Evolutionary conservation across 495 filamentous ascomycete genomes (phyloP).

Genomic region (Podospora sp.): DNA sequence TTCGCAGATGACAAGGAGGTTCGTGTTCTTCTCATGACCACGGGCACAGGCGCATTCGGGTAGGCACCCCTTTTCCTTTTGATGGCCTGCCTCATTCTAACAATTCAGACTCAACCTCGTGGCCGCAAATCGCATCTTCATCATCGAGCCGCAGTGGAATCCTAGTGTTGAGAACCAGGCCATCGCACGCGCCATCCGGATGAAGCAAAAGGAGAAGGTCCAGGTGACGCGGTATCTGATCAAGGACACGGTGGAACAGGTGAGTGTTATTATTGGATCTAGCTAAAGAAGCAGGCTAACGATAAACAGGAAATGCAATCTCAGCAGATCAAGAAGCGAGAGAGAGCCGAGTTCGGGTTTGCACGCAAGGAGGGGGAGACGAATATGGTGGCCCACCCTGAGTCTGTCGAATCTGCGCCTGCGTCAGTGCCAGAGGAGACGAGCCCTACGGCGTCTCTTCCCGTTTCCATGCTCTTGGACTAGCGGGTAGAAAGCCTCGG

Average conservation of each 20-base stretch:
- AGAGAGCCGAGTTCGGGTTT: conserved; percentile 24
- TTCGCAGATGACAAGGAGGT: conserved; percentile 20
- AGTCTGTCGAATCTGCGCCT: neutral
- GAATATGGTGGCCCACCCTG: neutral
- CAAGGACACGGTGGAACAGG: conserved; percentile 53
- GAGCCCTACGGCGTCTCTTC: neutral
- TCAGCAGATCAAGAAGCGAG: conserved; percentile 30
- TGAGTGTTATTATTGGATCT: conserved; percentile 19
- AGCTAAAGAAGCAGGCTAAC: neutral
- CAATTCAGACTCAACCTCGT: conserved; percentile 47
- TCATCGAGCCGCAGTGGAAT: conserved; percentile 60
- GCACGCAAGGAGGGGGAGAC: neutral
- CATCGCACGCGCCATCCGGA: conserved; percentile 48
- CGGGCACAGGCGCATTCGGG: conserved; percentile 56
- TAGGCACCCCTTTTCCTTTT: conserved; percentile 25
- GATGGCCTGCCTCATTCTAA: neutral
- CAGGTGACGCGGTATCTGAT: conserved; percentile 48
- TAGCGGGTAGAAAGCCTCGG: no score
- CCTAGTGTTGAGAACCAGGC: conserved; percentile 58
- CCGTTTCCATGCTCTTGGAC: neutral
- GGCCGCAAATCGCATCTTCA: conserved; percentile 48
- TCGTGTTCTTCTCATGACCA: conserved; percentile 54
- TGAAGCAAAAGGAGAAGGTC: conserved; percentile 51
- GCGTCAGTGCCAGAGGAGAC: neutral
- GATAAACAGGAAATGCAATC: conserved; percentile 28